Base-by-base conservation (phyloP, 1,284 basidiomycete genomes). In the Cystobasidium slooffiae region DNA sequence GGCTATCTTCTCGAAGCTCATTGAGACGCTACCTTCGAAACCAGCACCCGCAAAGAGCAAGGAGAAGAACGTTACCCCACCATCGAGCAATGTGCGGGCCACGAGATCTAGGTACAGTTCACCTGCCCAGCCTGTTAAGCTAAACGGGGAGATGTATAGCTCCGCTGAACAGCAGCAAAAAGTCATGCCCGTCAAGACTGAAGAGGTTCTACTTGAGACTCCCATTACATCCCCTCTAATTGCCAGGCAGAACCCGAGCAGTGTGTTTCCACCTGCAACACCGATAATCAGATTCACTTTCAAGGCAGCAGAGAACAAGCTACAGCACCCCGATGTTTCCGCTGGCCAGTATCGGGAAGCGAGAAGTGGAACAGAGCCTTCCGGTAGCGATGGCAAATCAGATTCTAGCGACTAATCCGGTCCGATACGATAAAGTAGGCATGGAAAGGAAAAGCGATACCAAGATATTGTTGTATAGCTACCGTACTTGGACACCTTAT, bases 231-330 rank as follows among this genome's bases (percentile, higher is more conserved):
- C 56, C n/a, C 56, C 56, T 39, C 31, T 41, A 6, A 59, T 41
- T n/a, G 56, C 16, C 9, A 39, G 43, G 9, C n/a, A 9, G 16
- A 39, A 8, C 9, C 56, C 12, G 18, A 16, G 6, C 18, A n/a
- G 9, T 8, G 14, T n/a, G 0, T 59, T 43, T 9, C 56, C 56
- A 7, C 56, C 56, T 41, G 56, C 43, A 8, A 72, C 51, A 44
- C 70, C 70, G 7, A 16, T 58, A 6, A 59, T 73, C 52, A 62
- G 70, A 1, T 73, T 73, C 43, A 73, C 70, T 6, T 73, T 73
- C 44, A 73, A 73, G 44, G 70, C 70, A 9, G 70, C 46, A 20
- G 70, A 72, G 64, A 43, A 53, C n/a, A 53, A n/a, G 49, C 18
- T 24, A 10, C 10, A 65, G 10, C 61, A 47, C 14, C 43, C n/a